phyloP scores from a whole-genome alignment of 177 flowering plant genomes.

The Telopea speciosissima region DNA sequence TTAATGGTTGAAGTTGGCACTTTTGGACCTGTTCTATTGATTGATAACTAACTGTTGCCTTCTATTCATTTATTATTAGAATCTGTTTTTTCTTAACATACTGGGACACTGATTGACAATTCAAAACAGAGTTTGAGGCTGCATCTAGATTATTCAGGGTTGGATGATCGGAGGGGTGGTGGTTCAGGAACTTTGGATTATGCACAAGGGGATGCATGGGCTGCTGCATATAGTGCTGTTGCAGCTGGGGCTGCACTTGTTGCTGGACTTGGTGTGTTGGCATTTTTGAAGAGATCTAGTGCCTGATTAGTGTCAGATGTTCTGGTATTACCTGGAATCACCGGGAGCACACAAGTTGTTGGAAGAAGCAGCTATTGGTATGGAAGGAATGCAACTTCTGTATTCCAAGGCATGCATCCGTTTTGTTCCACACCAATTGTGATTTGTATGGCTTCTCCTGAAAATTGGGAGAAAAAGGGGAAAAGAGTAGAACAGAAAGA shows the following conservation, averaged over 20 bases:
- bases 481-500: too few relatives aligned
- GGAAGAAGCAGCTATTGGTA: not conserved
- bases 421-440: too few relatives aligned
- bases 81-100: not conserved
- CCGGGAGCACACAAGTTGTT: not conserved
- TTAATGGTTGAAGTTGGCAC: not conserved
- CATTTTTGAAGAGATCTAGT: conserved; percentile 56
- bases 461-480: too few relatives aligned
- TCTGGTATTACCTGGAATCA: not conserved
- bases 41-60: not conserved
- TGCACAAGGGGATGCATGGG: conserved; percentile 75
- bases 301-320: conserved; percentile 14
- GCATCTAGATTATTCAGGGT: conserved; percentile 70
- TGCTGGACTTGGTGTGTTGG: conserved; percentile 79
- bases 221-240: conserved; percentile 70
- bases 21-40: not conserved
- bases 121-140: conserved; percentile 65
- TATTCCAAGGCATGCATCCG: too few relatives aligned
- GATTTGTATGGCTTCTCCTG: too few relatives aligned
- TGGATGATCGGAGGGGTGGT: conserved; percentile 29
- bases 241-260: conserved; percentile 93
- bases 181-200: conserved; percentile 37
- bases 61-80: not conserved
- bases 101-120: not conserved
- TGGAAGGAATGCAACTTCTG: too few relatives aligned